These are phyloP conservation scores for Cucumis hystrix DNA, from an alignment of 306 rosid genomes.

Conservation along the genomic window DNA sequence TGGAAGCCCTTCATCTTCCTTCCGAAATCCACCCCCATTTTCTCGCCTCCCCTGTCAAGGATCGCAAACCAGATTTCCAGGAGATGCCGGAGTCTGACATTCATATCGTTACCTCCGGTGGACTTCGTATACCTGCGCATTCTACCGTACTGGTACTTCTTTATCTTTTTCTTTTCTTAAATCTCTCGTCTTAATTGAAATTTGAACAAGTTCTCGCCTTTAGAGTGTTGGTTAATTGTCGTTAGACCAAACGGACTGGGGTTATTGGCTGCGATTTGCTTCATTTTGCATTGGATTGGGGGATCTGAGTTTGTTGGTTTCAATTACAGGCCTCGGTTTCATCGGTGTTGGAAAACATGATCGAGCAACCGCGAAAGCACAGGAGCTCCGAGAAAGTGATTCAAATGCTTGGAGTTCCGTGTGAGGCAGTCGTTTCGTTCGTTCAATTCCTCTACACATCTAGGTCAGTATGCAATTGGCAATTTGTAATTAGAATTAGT, in stretches of 20 bases:
- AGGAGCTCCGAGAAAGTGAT: constrained; percentile 48
- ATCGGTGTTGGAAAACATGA: constrained; percentile 62
- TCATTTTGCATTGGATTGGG: background rate
- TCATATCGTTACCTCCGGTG: constrained; percentile 50
- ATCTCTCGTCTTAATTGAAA: background rate
- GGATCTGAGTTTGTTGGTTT: background rate
- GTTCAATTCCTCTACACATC: constrained; percentile 50
- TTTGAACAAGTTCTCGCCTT: background rate
- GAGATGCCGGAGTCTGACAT: constrained; percentile 58
- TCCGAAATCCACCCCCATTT: constrained; percentile 7
- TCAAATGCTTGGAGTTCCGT: constrained; percentile 73
- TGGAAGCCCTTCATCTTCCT: constrained; percentile 8
- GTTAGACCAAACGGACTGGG: background rate
- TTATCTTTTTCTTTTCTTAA: too few relatives aligned
- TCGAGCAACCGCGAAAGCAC: constrained; percentile 54
- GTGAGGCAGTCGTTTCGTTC: constrained; percentile 58
- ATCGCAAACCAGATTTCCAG: background rate
- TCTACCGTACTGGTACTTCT: constrained; percentile 47
- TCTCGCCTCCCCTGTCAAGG: constrained; percentile 4
- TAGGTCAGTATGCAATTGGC: constrained; percentile 30
- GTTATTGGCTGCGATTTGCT: background rate
- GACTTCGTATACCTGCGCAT: constrained; percentile 64
- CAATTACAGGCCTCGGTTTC: constrained; percentile 46
- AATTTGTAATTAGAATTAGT: background rate
- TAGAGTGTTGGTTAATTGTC: background rate